Percentiles rank a stretch among this genome's conserved stretches.
These are phyloP conservation scores for Colletotrichum nymphaeae DNA, from an alignment of 2,329 filamentous ascomycete species.

Conservation along the genomic window DNA sequence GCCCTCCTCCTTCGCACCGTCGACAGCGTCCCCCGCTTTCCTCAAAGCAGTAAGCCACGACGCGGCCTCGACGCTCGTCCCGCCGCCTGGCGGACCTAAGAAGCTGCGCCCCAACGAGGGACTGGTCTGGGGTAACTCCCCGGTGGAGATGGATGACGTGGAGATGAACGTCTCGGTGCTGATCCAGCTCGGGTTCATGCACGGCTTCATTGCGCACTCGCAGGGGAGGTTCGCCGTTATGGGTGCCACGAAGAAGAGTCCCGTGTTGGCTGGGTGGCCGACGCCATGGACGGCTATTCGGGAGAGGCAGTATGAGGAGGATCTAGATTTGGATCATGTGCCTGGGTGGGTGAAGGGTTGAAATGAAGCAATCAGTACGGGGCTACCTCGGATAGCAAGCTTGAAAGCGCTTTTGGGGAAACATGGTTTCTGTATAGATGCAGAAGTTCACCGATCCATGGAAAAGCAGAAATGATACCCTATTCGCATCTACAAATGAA, in stretches of 20 bases:
- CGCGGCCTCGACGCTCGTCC: constrained; percentile 54
- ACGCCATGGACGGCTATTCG: constrained; percentile 76
- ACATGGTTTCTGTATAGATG: background rate
- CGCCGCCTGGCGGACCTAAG: constrained; percentile 59
- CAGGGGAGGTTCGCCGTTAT: constrained; percentile 84
- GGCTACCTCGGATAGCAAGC: background rate
- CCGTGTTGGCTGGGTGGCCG: constrained; percentile 80
- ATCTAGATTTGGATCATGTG: constrained; percentile 72
- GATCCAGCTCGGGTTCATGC: constrained; percentile 82
- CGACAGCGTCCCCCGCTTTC: constrained; percentile 54
- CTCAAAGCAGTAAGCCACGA: constrained; percentile 64
- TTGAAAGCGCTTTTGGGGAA: background rate
- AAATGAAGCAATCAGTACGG: background rate
- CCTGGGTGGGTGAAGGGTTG: constrained; percentile 78
- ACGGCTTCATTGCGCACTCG: constrained; percentile 85
- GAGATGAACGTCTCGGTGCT: constrained; percentile 82
- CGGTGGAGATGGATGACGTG: constrained; percentile 72
- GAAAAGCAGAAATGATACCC: constrained; percentile 28
- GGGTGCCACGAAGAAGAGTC: constrained; percentile 74
- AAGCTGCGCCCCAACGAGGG: constrained; percentile 68
- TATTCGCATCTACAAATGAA: background rate
- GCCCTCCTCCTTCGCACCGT: constrained; percentile 50
- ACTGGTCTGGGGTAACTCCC: constrained; percentile 71
- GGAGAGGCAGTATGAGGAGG: constrained; percentile 68
- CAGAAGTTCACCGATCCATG: background rate